A percentile compares a stretch with the other conserved stretches of the same genome.
Conservation (phyloP, 495 filamentous ascomycete genomes). For the Physcia stellaris region DNA sequence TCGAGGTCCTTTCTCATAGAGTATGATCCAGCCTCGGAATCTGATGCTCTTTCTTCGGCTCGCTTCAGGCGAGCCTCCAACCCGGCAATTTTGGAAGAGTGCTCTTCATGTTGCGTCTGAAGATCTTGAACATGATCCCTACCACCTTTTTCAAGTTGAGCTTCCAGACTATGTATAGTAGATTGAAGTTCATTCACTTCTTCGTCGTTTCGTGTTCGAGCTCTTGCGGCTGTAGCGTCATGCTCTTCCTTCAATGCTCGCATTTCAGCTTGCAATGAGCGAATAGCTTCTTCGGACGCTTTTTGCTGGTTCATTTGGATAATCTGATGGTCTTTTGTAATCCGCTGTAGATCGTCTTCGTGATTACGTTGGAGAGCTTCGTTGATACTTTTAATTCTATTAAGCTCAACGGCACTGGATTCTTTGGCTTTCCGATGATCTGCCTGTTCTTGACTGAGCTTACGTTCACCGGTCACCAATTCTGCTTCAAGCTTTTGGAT, state of each 20-base stretch:
- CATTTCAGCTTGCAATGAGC: constrained; percentile 32
- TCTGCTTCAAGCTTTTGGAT: constrained; percentile 56
- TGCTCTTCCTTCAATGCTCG: constrained; percentile 36
- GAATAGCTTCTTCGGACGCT: constrained; percentile 35
- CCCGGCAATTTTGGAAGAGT: constrained; percentile 31
- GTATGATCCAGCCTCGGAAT: constrained; percentile 21
- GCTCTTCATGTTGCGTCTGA: constrained; percentile 42
- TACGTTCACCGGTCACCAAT: constrained; percentile 49
- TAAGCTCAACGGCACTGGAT: constrained; percentile 45
- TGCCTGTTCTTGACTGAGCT: constrained; percentile 62
- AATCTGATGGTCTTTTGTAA: constrained; percentile 33
- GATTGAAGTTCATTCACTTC: constrained; percentile 50
- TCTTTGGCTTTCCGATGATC: constrained; percentile 65
- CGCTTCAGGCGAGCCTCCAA: constrained; percentile 28
- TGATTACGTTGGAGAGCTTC: constrained; percentile 60
- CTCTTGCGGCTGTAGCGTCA: constrained; percentile 30
- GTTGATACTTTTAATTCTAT: constrained; percentile 51
- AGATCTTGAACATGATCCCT: constrained; percentile 44
- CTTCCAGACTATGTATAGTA: constrained; percentile 42
- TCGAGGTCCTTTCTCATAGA: constrained; percentile 23
- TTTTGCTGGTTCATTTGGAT: constrained; percentile 30
- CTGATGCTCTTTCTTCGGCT: constrained; percentile 25
- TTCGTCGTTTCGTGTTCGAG: constrained; percentile 40
- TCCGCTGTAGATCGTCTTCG: constrained; percentile 39
- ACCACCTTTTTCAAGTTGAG: constrained; percentile 42